Evolutionary conservation across 2,329 filamentous ascomycete genomes (phyloP).

Genomic region (Penicillium sp.): DNA sequence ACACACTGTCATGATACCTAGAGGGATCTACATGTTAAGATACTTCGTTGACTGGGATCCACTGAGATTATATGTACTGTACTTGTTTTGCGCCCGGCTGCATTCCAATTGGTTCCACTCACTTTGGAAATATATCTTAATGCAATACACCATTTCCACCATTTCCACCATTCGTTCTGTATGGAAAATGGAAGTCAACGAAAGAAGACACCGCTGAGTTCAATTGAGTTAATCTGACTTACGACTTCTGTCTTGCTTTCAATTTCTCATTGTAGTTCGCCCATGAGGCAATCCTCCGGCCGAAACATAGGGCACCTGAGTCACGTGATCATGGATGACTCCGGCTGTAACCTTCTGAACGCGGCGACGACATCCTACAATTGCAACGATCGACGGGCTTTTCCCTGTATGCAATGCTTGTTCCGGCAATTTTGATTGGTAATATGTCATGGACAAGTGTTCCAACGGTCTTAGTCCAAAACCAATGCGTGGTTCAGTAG

Average conservation of each 20-base stretch:
- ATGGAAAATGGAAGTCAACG: neutral
- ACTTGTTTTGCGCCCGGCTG: neutral
- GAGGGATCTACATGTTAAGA: neutral
- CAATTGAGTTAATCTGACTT: neutral
- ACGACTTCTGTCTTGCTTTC: neutral
- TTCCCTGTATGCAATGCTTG: neutral
- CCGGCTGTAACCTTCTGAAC: slow-evolving; percentile 25
- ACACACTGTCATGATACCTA: neutral
- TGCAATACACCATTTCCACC: neutral
- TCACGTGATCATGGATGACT: slow-evolving; percentile 15
- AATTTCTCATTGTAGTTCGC: neutral
- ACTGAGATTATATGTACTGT: neutral
- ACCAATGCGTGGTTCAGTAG: neutral
- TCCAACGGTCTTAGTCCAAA: neutral
- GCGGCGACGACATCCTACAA: slow-evolving; percentile 7
- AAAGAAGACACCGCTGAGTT: neutral
- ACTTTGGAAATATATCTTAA: neutral
- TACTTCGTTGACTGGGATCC: neutral
- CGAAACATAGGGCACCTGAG: slow-evolving; percentile 6
- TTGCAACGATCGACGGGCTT: slow-evolving; percentile 10
- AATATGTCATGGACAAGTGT: neutral
- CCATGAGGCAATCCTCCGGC: neutral
- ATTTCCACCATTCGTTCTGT: neutral
- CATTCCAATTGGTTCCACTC: neutral
- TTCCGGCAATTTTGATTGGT: neutral